Conservation (phyloP, 257 asterid species). For the Cynanchum wilfordii region DNA sequence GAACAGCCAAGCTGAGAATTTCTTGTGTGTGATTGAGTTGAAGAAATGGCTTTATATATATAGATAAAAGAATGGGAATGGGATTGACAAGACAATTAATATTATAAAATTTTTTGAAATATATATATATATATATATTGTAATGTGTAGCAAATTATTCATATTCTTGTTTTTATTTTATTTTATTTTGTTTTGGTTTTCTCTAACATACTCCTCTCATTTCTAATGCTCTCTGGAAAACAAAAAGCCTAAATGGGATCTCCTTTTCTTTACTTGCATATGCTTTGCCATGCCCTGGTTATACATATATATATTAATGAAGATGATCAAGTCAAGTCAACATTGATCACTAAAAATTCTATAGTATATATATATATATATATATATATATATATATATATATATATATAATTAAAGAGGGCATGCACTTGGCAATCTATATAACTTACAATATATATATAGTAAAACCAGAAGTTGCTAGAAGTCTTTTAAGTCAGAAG, state of each 20-base stretch:
- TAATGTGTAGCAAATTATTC: constrained; percentile 9
- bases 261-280: constrained; percentile 19
- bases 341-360: constrained; percentile 4
- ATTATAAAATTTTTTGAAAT: neutral
- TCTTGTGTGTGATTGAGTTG: neutral
- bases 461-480: neutral
- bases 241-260: constrained; percentile 1
- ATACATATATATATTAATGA: neutral
- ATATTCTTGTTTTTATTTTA: constrained; percentile 4
- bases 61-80: constrained; percentile 19
- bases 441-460: neutral
- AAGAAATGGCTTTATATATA: constrained; percentile 20
- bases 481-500: neutral
- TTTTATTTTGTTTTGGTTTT: constrained; percentile 19
- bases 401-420: too few relatives aligned
- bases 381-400: too few relatives aligned
- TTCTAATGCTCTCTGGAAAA: constrained; percentile 16
- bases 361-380: too few relatives aligned
- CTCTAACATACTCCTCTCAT: constrained; percentile 18
- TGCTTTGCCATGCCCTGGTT: constrained; percentile 2
- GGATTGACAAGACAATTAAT: constrained; percentile 13
- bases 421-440: neutral
- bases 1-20: neutral
- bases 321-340: constrained; percentile 19
- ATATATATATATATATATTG: neutral